Conservation (phyloP, 2,329 filamentous ascomycete genomes). For the Sporothrix mexicana region DNA sequence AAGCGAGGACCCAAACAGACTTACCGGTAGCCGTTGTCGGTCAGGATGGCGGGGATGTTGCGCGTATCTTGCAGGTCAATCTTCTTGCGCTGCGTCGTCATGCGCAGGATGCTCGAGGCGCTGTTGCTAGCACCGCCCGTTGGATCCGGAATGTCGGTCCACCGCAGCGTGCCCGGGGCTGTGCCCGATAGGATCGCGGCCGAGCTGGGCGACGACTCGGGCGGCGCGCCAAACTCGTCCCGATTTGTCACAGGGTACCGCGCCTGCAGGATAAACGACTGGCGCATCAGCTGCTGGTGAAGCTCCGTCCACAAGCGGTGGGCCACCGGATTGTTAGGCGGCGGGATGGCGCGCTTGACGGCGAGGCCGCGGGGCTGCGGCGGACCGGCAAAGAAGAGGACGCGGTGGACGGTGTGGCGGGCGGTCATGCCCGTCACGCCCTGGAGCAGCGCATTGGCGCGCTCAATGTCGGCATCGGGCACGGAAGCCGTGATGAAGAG, state of each 20-base stretch:
- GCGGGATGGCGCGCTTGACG: conserved; percentile 45
- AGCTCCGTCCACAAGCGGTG: conserved; percentile 58
- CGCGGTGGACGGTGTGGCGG: conserved; percentile 55
- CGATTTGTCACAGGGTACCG: conserved; percentile 57
- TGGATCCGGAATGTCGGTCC: conserved; percentile 67
- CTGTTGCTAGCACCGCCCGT: conserved; percentile 42
- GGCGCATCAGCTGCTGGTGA: conserved; percentile 59
- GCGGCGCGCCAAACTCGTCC: conserved; percentile 48
- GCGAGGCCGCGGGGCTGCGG: conserved; percentile 52
- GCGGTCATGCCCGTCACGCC: conserved; percentile 64
- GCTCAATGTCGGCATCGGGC: conserved; percentile 57
- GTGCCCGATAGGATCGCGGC: conserved; percentile 37
- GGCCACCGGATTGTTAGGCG: conserved; percentile 45
- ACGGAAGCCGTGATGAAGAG: conserved; percentile 63
- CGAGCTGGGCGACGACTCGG: conserved; percentile 17
- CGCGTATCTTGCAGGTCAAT: conserved; percentile 61
- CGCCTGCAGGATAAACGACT: conserved; percentile 63
- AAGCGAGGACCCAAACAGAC: not conserved
- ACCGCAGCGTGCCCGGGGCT: conserved; percentile 56
- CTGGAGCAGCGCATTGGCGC: conserved; percentile 59
- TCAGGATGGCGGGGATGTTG: conserved; percentile 55
- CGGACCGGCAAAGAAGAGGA: conserved; percentile 61
- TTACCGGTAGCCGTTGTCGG: conserved; percentile 60
- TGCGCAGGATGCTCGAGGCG: conserved; percentile 43
- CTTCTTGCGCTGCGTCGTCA: conserved; percentile 60